phyloP scores from a whole-genome alignment of 352 stramenopile genomes.

The Globisporangium middletonii region DNA sequence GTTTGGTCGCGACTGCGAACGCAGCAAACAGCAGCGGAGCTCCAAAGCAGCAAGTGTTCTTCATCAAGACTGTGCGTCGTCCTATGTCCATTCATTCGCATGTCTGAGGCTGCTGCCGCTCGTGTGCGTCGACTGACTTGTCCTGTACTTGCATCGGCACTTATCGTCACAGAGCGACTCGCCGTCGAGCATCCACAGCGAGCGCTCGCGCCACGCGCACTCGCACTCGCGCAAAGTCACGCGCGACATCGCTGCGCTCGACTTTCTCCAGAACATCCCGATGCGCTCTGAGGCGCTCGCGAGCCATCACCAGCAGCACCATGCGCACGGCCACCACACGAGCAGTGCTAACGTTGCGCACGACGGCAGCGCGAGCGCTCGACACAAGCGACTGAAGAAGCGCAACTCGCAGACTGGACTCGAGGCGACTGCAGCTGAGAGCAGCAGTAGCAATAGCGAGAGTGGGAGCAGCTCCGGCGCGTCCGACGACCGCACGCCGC shows the following conservation, averaged over 20 bases:
- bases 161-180: constrained; percentile 31
- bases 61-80: constrained; percentile 30
- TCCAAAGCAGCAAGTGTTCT: constrained; percentile 16
- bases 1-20: constrained; percentile 6
- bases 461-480: neutral
- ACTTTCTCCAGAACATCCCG: constrained; percentile 86
- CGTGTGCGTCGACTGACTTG: constrained; percentile 3
- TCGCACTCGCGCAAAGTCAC: constrained; percentile 68
- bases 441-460: constrained; percentile 1
- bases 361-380: neutral
- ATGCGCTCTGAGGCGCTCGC: constrained; percentile 55
- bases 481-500: no score
- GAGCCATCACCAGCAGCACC: neutral
- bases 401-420: neutral
- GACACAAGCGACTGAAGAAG: constrained; percentile 4
- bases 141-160: neutral
- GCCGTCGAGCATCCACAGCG: constrained; percentile 43
- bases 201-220: constrained; percentile 29
- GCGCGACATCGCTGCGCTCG: constrained; percentile 81
- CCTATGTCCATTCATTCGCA: neutral
- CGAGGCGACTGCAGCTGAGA: neutral
- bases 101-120: neutral
- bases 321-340: neutral
- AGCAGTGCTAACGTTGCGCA: neutral
- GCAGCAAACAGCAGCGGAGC: neutral